Base-by-base conservation (phyloP, 1,284 basidiomycete genomes). In the Boletus sp. region DNA sequence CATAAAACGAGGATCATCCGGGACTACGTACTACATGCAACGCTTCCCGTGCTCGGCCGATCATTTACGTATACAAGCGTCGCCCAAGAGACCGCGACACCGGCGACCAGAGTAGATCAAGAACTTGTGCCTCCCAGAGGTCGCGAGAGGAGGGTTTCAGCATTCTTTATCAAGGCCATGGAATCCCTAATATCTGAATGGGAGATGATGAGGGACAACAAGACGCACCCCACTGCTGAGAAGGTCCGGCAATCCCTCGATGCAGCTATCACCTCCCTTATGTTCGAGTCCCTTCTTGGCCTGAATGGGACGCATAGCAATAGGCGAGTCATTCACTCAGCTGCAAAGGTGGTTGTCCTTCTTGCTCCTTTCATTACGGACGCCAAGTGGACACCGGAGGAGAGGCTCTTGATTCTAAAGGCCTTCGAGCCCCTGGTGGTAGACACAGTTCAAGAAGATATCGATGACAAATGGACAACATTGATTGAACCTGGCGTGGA, bases 241-340 rank as follows among this genome's bases (percentile, higher is more conserved):
- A 75, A 72, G 36, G 73, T 82, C 4, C 80, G 88, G 12, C 74
- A 77, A 27, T 72, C 78, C 4, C 60, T 94, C 33, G 91, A 94
- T 58, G 66, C 86, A 14, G 77, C 82, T 2, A 72, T 90, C 4
- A 68, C 75, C 0, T 75, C 81, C 1, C 65, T 94, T 1, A 69
- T 71, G 17, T 93, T 88, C 57, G 87, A 93, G 62, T 78, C 78
- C 0, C 59, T 80, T 0, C 75, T 93, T 7, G 62, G 75, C 8
- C 56, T 79, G 46, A 88, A 89, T 49, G 84, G 85, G 6, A 77
- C 76, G 2, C 70, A 74, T 25, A 68, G 73, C 7, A 82, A 81
- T 53, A 69, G 75, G 41, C 74, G 78, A n/a, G 75, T 82, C 14
- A 62, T 88, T 9, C 81, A 84, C 51, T 70, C 69, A 2, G 81